Percentiles rank a stretch among this genome's conserved stretches.
Conservation (phyloP, 192 early-diverging fungal genomes). For the Piromyces finnis region DNA sequence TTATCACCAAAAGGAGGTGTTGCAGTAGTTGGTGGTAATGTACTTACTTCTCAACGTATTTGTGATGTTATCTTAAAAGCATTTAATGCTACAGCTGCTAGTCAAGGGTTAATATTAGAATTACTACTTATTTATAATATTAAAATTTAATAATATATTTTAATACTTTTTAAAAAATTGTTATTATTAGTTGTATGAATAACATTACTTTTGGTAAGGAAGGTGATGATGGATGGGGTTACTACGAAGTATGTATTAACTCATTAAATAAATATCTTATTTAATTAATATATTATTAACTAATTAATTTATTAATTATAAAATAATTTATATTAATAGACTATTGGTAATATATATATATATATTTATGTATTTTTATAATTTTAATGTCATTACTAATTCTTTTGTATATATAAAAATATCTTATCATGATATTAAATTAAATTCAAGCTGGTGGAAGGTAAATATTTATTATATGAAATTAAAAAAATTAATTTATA, state of each 20-base stretch:
- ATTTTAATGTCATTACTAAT: too few species aligned
- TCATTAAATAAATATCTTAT: conserved; percentile 14
- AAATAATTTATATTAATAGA: too few species aligned
- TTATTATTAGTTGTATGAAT: conserved; percentile 60
- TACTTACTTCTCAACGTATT: conserved; percentile 79
- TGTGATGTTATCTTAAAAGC: conserved; percentile 83
- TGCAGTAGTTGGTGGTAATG: conserved; percentile 96
- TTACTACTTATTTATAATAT: not conserved
- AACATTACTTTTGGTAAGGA: conserved; percentile 87
- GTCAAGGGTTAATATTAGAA: conserved; percentile 23
- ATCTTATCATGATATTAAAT: too few species aligned
- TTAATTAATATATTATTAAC: too few species aligned
- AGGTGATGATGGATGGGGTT: conserved; percentile 24
- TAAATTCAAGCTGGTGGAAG: too few species aligned
- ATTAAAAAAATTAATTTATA: too few species aligned
- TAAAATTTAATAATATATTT: not conserved
- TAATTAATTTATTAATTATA: too few species aligned
- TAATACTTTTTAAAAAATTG: not conserved
- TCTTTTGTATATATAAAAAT: too few species aligned
- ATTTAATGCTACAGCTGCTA: conserved; percentile 77
- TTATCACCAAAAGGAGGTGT: conserved; percentile 60
- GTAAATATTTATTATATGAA: conserved; percentile 1
- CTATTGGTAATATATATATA: conserved; percentile 39
- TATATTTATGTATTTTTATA: too few species aligned
- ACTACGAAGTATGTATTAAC: conserved; percentile 11